These are phyloP conservation scores for Puccinia triticina DNA, from an alignment of 1,284 basidiomycete genomes.

Conservation along the genomic window DNA sequence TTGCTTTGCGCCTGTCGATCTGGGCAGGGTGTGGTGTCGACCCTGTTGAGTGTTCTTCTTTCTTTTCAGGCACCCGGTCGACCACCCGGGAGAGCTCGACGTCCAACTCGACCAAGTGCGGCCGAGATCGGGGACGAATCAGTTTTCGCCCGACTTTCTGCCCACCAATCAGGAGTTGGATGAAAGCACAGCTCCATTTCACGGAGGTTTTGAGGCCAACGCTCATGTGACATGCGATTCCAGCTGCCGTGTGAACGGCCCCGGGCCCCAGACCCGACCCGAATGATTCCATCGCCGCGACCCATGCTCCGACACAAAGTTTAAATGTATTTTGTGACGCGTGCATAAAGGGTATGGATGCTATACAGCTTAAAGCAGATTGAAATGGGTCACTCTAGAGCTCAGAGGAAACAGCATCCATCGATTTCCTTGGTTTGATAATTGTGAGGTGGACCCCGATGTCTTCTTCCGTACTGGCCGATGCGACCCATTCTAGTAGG, in stretches of 20 bases:
- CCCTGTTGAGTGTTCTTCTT: not conserved
- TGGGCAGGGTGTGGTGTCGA: not conserved
- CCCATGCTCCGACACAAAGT: too few relatives aligned
- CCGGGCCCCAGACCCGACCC: too few relatives aligned
- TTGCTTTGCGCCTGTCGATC: too few relatives aligned
- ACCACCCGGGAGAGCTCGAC: conserved; percentile 1
- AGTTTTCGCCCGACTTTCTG: conserved; percentile 15
- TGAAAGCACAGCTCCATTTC: not conserved
- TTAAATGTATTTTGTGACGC: too few relatives aligned
- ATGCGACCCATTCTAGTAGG: not conserved
- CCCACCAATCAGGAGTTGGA: conserved; percentile 26
- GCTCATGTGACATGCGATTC: conserved; percentile 3
- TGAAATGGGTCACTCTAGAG: too few relatives aligned
- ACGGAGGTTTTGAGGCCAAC: not conserved
- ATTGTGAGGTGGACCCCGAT: too few relatives aligned
- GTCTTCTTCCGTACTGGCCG: too few relatives aligned
- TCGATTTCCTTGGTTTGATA: too few relatives aligned
- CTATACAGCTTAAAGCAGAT: too few relatives aligned
- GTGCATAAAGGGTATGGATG: too few relatives aligned
- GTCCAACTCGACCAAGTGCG: not conserved
- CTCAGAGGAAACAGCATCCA: too few relatives aligned
- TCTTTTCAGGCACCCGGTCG: not conserved
- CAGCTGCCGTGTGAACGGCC: not conserved
- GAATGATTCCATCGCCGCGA: too few relatives aligned
- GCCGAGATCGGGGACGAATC: conserved; percentile 25